Evolutionary conservation across 257 asterid genomes (phyloP), one percentile per base, ranked within the genome.

Genomic region (Avicennia marina): DNA sequence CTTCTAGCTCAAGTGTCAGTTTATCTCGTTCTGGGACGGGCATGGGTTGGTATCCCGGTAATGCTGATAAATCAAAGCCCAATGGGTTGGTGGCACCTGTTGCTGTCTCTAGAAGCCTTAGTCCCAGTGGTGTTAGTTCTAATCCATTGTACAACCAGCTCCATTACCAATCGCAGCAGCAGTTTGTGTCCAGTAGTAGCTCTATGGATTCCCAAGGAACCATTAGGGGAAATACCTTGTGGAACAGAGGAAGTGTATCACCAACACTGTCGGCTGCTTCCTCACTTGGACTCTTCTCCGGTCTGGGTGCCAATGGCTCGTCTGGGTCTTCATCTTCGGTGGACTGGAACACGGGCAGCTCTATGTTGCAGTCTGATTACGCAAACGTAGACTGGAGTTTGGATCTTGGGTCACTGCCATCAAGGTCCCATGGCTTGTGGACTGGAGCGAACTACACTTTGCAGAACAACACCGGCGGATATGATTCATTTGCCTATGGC

Each of bases 341-440:
- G 24, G 87, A 80, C 67, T 80, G 91, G 91, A 79, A 25, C 47
- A 77, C 72, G 0, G 82, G 87, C 17, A 48, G 78, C 62, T 75
- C 86, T 0, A 68, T 62, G 71, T 20, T 53, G 53, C 84, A 79
- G 25, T 62, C 62, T 0, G 90, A 82, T 64, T 82, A 82, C 57
- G 52, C 82, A 40, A 82, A 47, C 63, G 70, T 82, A 60, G 90
- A 82, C 64, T 82, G 90, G 90, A 82, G 84, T 49, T 52, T 79
- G 69, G 84, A 76, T 70, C 64, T 44, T 21, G 79, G 83, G 47
- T 12, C 73, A 0, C 44, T 71, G 34, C 15, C 75, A 4, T 20
- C 80, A 2, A 65, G 72, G 57, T 27, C 75, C 4, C 58, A 46
- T 46, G 81, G 81, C 15, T 32, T 66, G 56, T 87, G 84, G 94